Conservation (phyloP, 305 asterid genomes). For the Fraxinus velutina region DNA sequence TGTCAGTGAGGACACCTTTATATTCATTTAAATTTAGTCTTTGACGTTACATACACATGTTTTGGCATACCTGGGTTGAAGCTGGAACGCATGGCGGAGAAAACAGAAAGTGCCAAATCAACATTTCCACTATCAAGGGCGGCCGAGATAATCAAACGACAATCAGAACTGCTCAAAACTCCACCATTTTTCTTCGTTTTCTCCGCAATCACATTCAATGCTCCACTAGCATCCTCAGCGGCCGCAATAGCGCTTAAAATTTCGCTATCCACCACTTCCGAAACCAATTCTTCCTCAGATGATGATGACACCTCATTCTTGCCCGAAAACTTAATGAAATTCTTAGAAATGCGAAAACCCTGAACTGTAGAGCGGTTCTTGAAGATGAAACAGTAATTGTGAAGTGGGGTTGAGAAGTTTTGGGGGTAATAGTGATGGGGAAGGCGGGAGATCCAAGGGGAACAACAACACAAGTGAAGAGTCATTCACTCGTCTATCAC, state of each 20-base stretch:
- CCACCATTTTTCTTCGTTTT: conserved; percentile 40
- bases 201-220: conserved; percentile 41
- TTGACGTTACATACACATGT: background rate
- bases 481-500: conserved; percentile 31
- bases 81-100: conserved; percentile 79
- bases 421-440: conserved; percentile 16
- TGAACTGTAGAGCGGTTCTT: conserved; percentile 22
- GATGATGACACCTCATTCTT: conserved; percentile 30
- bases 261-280: conserved; percentile 49
- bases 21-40: background rate
- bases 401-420: conserved; percentile 1
- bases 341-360: conserved; percentile 18
- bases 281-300: conserved; percentile 33
- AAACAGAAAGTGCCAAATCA: conserved; percentile 79
- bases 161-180: conserved; percentile 46
- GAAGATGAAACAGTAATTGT: conserved; percentile 35
- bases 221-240: conserved; percentile 58
- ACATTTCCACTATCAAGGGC: conserved; percentile 80
- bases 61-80: conserved; percentile 51
- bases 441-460: conserved; percentile 29
- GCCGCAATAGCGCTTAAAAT: conserved; percentile 48
- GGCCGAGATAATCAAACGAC: conserved; percentile 62
- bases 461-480: conserved; percentile 42
- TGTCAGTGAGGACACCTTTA: background rate
- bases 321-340: conserved; percentile 20